Evolutionary conservation across 2,329 filamentous ascomycete genomes (phyloP).

Genomic region (Pseudovirgaria hyperparasitica): DNA sequence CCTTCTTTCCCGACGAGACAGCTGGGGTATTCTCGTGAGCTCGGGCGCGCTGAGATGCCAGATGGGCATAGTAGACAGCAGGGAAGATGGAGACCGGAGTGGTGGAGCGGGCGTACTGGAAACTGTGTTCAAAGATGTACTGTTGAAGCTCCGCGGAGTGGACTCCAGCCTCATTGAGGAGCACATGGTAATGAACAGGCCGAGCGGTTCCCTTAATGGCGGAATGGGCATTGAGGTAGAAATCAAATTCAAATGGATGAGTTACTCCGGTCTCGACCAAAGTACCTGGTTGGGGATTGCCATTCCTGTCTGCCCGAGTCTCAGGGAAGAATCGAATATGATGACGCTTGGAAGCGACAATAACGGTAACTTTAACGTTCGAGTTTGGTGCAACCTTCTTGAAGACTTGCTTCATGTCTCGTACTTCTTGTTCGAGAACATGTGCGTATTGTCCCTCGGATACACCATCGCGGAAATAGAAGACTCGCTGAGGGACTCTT

Average conservation of each 20-base stretch:
- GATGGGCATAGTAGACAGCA: constrained; percentile 89
- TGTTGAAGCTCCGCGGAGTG: constrained; percentile 59
- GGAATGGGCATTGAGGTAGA: constrained; percentile 57
- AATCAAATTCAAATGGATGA: constrained; percentile 82
- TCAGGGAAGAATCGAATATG: constrained; percentile 86
- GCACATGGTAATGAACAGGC: constrained; percentile 83
- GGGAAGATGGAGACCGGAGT: constrained; percentile 83
- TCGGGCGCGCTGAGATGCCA: constrained; percentile 69
- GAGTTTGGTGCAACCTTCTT: constrained; percentile 23
- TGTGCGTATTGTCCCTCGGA: constrained; percentile 74
- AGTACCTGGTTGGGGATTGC: constrained; percentile 74
- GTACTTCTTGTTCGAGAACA: constrained; percentile 68
- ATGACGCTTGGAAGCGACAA: constrained; percentile 86
- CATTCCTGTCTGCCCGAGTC: constrained; percentile 53
- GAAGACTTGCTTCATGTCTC: constrained; percentile 53
- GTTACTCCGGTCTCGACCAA: constrained; percentile 84
- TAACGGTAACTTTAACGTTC: constrained; percentile 62
- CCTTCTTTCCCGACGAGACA: constrained; percentile 26
- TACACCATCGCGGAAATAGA: constrained; percentile 90
- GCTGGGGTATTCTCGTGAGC: constrained; percentile 50
- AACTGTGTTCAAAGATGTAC: constrained; percentile 90
- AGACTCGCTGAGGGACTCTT: constrained; percentile 56
- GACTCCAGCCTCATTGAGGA: constrained; percentile 66
- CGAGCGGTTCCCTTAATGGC: constrained; percentile 92
- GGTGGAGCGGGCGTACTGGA: constrained; percentile 83